Evolutionary conservation across 2,329 filamentous ascomycete genomes (phyloP).

Genomic region (Calonectria hawksworthii): DNA sequence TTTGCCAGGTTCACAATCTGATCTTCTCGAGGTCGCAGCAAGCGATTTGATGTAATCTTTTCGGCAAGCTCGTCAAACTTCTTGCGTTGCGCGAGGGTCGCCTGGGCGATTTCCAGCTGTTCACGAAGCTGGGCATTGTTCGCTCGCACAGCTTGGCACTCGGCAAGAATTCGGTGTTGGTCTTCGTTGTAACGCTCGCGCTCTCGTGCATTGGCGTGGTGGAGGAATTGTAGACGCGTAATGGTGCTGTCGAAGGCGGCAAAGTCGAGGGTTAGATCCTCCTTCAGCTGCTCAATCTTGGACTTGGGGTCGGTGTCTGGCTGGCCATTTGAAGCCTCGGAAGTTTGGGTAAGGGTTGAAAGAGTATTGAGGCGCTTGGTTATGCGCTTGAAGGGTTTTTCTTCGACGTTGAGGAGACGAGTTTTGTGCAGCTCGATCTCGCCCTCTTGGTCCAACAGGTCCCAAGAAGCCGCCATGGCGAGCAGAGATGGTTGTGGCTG

Average conservation of each 20-base stretch:
- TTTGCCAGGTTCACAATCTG: constrained; percentile 83
- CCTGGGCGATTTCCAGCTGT: constrained; percentile 83
- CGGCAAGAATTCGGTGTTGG: constrained; percentile 82
- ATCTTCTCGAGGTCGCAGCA: constrained; percentile 87
- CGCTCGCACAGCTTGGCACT: constrained; percentile 82
- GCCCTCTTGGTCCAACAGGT: constrained; percentile 79
- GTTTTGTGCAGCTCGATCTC: constrained; percentile 89
- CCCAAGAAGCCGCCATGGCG: constrained; percentile 65
- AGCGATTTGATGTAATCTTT: constrained; percentile 84
- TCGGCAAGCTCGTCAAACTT: constrained; percentile 90
- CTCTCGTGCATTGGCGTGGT: constrained; percentile 85
- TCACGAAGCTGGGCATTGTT: constrained; percentile 79
- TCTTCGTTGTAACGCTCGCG: constrained; percentile 86
- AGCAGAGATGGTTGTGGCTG: background rate
- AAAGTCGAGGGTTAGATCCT: constrained; percentile 90
- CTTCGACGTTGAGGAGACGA: constrained; percentile 90
- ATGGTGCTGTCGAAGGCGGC: constrained; percentile 89
- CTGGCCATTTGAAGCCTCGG: constrained; percentile 55
- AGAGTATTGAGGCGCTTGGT: constrained; percentile 83
- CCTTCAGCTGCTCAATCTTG: constrained; percentile 76
- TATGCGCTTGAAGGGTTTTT: constrained; percentile 91
- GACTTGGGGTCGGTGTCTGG: constrained; percentile 61
- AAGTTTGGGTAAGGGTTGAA: constrained; percentile 66
- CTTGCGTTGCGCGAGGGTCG: constrained; percentile 82
- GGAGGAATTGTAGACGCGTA: constrained; percentile 88